Evolutionary conservation across 495 filamentous ascomycete genomes (phyloP).

Genomic region (Hypoxylon cercidicola): DNA sequence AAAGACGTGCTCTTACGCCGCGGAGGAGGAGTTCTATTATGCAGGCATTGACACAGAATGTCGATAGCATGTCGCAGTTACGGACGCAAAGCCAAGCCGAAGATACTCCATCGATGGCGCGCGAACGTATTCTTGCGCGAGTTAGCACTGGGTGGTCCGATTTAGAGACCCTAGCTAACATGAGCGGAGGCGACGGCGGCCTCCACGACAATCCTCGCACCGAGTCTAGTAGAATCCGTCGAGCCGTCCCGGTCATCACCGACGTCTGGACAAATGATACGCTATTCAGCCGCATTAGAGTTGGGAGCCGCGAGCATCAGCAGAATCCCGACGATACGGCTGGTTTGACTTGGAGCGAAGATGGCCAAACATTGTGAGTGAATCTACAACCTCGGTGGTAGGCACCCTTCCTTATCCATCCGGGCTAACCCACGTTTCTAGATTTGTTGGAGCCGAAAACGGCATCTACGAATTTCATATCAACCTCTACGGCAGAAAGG

Average conservation of each 20-base stretch:
- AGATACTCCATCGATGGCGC: constrained; percentile 22
- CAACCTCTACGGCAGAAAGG: constrained; percentile 71
- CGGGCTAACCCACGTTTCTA: constrained; percentile 46
- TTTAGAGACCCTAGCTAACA: constrained; percentile 48
- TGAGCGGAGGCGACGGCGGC: constrained; percentile 29
- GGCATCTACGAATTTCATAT: constrained; percentile 79
- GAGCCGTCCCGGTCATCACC: constrained; percentile 40
- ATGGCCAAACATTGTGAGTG: constrained; percentile 76
- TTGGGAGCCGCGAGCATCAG: constrained; percentile 41
- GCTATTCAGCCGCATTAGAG: constrained; percentile 36
- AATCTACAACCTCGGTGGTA: not conserved
- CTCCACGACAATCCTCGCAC: constrained; percentile 23
- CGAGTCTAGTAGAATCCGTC: constrained; percentile 38
- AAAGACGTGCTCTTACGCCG: constrained; percentile 39
- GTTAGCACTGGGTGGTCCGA: constrained; percentile 46
- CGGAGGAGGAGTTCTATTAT: constrained; percentile 40
- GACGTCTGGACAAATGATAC: constrained; percentile 44
- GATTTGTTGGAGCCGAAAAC: constrained; percentile 77
- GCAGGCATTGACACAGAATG: constrained; percentile 39
- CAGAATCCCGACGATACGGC: constrained; percentile 65
- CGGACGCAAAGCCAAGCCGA: constrained; percentile 27
- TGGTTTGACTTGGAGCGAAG: constrained; percentile 74
- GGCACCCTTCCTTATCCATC: no score
- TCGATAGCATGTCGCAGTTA: constrained; percentile 31
- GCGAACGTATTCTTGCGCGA: constrained; percentile 31